These are phyloP conservation scores for Aureobasidium sp. DNA, from an alignment of 2,329 filamentous ascomycete species.

Conservation along the genomic window DNA sequence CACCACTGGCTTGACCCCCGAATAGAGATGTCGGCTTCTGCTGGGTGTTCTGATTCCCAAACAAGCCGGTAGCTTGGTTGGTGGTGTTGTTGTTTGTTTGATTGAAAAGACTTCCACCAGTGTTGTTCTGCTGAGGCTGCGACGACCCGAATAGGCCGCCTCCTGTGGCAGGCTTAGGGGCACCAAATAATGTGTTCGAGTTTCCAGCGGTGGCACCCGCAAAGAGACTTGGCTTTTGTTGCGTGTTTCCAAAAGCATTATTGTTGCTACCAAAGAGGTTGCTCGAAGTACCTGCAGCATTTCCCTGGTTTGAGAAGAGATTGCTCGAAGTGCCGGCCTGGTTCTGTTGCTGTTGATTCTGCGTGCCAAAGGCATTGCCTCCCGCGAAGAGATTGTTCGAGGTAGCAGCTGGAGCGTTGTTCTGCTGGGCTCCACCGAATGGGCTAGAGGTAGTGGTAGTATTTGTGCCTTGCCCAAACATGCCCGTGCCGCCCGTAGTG, in stretches of 20 bases:
- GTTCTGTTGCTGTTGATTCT: slow-evolving; percentile 18
- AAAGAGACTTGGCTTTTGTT: not conserved
- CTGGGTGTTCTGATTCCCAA: slow-evolving; percentile 39
- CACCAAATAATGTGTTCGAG: not conserved
- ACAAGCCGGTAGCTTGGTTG: slow-evolving; percentile 33
- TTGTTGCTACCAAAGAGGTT: too few relatives aligned
- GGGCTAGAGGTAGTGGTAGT: slow-evolving; percentile 25
- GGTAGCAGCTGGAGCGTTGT: slow-evolving; percentile 25
- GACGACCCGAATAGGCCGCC: slow-evolving; percentile 25
- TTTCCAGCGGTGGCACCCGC: too few relatives aligned
- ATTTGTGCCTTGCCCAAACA: slow-evolving; percentile 28
- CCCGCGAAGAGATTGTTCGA: slow-evolving; percentile 37
- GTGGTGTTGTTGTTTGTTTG: too few relatives aligned
- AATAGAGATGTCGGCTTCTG: slow-evolving; percentile 22
- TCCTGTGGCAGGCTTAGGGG: slow-evolving; percentile 25
- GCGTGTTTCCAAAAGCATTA: too few relatives aligned
- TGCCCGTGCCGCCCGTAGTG: slow-evolving; percentile 21
- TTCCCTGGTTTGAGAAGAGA: slow-evolving; percentile 1
- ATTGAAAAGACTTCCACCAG: slow-evolving; percentile 29
- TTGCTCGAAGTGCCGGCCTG: not conserved
- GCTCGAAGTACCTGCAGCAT: not conserved
- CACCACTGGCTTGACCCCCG: not conserved
- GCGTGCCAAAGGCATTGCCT: slow-evolving; percentile 24
- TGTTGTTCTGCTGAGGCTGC: slow-evolving; percentile 17
- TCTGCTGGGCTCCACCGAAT: slow-evolving; percentile 18